phyloP scores from a whole-genome alignment of 2,329 filamentous ascomycete species.

The Penicillium griseofulvum region DNA sequence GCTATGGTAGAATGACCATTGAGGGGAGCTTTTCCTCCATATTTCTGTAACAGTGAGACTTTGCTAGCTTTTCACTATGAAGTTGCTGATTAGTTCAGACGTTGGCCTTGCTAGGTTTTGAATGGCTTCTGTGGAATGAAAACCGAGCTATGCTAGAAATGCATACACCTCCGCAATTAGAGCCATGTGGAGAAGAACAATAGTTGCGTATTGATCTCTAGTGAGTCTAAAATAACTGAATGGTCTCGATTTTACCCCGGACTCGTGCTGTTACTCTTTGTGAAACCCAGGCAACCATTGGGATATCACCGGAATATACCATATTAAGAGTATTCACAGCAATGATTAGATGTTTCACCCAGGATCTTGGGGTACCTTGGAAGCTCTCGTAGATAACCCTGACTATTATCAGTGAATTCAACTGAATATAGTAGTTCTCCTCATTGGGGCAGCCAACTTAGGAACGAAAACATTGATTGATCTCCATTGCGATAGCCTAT shows the following conservation, averaged over 20 bases:
- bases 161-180: neutral
- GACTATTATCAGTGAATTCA: neutral
- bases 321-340: neutral
- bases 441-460: neutral
- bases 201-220: neutral
- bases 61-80: neutral
- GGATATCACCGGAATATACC: slow-evolving; percentile 9
- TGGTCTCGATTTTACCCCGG: slow-evolving; percentile 1
- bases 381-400: neutral
- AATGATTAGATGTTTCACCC: neutral
- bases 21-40: no score
- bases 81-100: neutral
- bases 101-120: neutral
- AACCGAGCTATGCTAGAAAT: neutral
- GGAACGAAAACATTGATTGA: neutral
- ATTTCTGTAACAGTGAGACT: neutral
- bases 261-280: slow-evolving; percentile 1
- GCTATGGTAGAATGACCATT: neutral
- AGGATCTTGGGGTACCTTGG: neutral
- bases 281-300: slow-evolving; percentile 16
- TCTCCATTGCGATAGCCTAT: no score
- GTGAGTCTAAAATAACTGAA: neutral
- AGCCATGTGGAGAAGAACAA: neutral
- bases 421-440: neutral
- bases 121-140: neutral